Conservation (phyloP, 2,329 filamentous ascomycete genomes). For the Zymoseptoria crescenta region DNA sequence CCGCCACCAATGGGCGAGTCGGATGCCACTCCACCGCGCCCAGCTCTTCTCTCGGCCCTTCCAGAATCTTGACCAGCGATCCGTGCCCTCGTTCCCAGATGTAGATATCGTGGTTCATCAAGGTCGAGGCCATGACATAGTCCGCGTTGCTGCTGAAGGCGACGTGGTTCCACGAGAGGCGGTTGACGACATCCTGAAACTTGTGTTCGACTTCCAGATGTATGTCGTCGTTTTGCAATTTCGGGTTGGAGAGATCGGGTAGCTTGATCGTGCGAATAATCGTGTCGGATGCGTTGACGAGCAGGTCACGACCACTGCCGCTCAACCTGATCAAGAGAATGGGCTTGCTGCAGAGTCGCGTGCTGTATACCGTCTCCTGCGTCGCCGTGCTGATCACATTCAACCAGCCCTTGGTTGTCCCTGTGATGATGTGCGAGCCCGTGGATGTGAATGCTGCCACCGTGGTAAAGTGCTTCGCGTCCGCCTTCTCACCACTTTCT, state of each 20-base stretch:
- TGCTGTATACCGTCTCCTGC: conserved; percentile 78
- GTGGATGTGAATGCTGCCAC: conserved; percentile 79
- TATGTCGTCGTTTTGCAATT: conserved; percentile 76
- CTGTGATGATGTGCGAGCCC: conserved; percentile 82
- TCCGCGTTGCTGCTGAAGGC: conserved; percentile 91
- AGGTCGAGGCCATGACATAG: conserved; percentile 92
- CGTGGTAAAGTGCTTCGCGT: conserved; percentile 91
- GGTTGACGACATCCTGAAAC: conserved; percentile 95
- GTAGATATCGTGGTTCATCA: conserved; percentile 97
- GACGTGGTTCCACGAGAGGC: conserved; percentile 92
- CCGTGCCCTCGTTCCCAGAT: conserved; percentile 95
- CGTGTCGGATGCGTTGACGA: conserved; percentile 89
- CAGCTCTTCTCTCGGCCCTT: conserved; percentile 92
- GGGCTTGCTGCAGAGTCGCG: conserved; percentile 76
- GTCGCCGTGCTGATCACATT: conserved; percentile 87
- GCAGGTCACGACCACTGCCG: conserved; percentile 72
- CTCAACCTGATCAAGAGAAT: conserved; percentile 83
- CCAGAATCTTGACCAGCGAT: conserved; percentile 90
- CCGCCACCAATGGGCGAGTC: conserved; percentile 74
- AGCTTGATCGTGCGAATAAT: conserved; percentile 90
- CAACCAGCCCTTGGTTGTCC: conserved; percentile 90
- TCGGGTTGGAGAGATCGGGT: conserved; percentile 57
- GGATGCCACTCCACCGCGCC: conserved; percentile 98
- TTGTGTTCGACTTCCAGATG: conserved; percentile 92
- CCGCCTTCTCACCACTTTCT: conserved; percentile 74